A percentile compares a stretch with the other conserved stretches of the same genome.
Evolutionary conservation across 2,329 filamentous ascomycete species (phyloP).

Genomic region (Apiospora arundinis): DNA sequence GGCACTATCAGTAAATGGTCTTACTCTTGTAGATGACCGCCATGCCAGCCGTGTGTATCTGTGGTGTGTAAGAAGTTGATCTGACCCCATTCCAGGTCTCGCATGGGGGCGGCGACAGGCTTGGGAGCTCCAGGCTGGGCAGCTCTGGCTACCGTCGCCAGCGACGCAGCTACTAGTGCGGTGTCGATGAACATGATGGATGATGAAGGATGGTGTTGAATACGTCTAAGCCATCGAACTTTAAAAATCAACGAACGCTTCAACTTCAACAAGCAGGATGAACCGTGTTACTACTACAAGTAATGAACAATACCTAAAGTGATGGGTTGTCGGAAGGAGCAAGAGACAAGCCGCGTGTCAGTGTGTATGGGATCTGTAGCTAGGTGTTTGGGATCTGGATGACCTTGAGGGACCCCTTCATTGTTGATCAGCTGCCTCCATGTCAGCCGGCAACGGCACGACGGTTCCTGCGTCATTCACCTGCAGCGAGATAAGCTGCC

Average conservation of each 20-base stretch:
- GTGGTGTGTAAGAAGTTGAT: conserved; percentile 98
- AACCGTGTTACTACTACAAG: neutral
- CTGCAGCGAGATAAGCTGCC: neutral
- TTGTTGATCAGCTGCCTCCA: neutral
- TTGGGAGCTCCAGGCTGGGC: conserved; percentile 82
- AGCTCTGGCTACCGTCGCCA: conserved; percentile 48
- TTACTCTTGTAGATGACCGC: conserved; percentile 89
- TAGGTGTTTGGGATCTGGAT: conserved; percentile 3
- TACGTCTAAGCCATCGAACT: conserved; percentile 18
- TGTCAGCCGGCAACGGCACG: no score
- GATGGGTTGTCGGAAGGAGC: neutral
- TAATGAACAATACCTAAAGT: neutral
- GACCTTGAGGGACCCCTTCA: neutral
- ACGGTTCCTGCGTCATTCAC: conserved; percentile 12
- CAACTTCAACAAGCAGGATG: no score
- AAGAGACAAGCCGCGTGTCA: neutral
- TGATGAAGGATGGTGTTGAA: neutral
- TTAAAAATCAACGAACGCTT: conserved; percentile 1
- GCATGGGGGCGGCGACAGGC: conserved; percentile 80
- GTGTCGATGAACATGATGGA: conserved; percentile 40
- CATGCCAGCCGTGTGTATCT: conserved; percentile 95
- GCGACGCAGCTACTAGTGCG: conserved; percentile 45
- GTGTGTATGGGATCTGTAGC: neutral
- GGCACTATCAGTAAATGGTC: conserved; percentile 33
- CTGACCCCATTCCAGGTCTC: conserved; percentile 88